Percentiles rank a stretch among this genome's conserved stretches.
Evolutionary conservation across 257 asterid species (phyloP).

Genomic region (Striga asiatica): DNA sequence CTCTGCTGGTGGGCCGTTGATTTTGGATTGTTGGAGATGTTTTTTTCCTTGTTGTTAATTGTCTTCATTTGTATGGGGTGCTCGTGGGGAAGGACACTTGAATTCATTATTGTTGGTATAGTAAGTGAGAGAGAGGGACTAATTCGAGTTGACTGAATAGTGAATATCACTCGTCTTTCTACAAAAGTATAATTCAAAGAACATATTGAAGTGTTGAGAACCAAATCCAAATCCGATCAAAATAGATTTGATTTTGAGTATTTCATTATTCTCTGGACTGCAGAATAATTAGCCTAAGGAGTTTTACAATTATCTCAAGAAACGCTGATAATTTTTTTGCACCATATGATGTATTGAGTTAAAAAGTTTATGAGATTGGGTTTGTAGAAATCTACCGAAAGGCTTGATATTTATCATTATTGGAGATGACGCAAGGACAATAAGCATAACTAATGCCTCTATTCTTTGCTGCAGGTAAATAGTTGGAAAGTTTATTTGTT

Average conservation of each 20-base stretch:
- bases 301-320: slow-evolving; percentile 5
- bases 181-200: no score
- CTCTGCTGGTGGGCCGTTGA: no score
- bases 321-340: background rate
- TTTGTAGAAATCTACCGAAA: background rate
- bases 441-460: slow-evolving; percentile 1
- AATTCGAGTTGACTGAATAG: no score
- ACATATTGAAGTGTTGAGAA: no score
- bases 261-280: background rate
- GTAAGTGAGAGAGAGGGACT: no score
- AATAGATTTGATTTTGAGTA: background rate
- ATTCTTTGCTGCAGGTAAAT: slow-evolving; percentile 23
- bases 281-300: background rate
- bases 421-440: slow-evolving; percentile 5
- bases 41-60: no score
- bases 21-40: no score
- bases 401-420: slow-evolving; percentile 8
- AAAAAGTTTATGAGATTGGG: background rate
- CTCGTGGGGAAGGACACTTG: no score
- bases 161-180: no score
- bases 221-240: no score
- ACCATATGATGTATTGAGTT: background rate
- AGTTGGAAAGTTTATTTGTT: slow-evolving; percentile 10
- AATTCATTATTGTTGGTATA: no score
- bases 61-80: no score